These are phyloP conservation scores for Effrenium voratum DNA, from an alignment of 73 alveolate species.

Conservation along the genomic window DNA sequence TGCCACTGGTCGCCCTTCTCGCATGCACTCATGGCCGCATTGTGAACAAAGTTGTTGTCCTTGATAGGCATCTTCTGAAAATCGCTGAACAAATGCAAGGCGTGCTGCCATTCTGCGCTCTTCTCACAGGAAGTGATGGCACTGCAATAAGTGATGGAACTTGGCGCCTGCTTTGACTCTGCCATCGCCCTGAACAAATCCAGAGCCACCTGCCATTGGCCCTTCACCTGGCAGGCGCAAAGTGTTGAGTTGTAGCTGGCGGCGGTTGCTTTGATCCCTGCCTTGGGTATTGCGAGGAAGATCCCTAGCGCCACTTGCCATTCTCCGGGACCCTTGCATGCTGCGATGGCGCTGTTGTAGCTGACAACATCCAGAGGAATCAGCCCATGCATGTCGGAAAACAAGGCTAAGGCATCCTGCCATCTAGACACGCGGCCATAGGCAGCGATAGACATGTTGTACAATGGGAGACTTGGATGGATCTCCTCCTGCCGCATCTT, in stretches of 20 bases:
- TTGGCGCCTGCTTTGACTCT: neutral
- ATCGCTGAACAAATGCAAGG: constrained; percentile 2
- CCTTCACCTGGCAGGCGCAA: neutral
- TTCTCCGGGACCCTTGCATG: neutral
- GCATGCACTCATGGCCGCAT: constrained; percentile 13
- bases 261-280: neutral
- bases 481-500: neutral
- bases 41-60: neutral
- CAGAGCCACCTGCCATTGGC: constrained; percentile 18
- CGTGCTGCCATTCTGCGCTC: neutral
- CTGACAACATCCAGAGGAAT: neutral
- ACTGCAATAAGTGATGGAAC: neutral
- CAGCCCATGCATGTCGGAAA: neutral
- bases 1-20: constrained; percentile 38
- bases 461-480: neutral
- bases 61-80: neutral
- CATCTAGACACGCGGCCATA: constrained; percentile 6
- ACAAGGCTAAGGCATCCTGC: neutral
- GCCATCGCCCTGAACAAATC: neutral
- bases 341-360: neutral
- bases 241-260: constrained; percentile 10
- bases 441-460: constrained; percentile 20
- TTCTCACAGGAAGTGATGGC: constrained; percentile 20
- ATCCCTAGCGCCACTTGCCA: neutral
- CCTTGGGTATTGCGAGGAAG: neutral